Base-by-base conservation (phyloP, 768 basidiomycete genomes). In the Coprinellus micaceus region DNA sequence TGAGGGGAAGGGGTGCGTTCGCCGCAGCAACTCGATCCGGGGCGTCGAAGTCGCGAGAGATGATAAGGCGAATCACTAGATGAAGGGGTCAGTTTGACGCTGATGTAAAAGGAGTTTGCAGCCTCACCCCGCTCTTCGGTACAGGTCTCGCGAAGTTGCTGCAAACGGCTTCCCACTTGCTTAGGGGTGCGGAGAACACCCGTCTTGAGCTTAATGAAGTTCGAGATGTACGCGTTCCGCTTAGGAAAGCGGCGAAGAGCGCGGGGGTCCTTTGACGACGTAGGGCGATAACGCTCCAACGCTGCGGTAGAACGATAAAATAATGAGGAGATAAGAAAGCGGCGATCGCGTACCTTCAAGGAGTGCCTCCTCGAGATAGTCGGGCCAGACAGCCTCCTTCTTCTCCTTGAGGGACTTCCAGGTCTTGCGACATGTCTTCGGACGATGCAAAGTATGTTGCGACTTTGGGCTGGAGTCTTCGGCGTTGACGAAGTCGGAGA, bases 141-240 rank as follows among this genome's bases (percentile, higher is more conserved):
- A 61, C 80, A 75, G 3, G 83, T 84, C 63, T 88, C 85, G 59
- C 84, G 73, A 45, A 88, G 73, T 61, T 87, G 85, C 63, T 88
- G 86, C 41, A 88, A 73, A 44, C 86, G 80, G 63, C 83, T 85
- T 30, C 86, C 85, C 49, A 88, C 85, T 66, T 87, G 85, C 66
- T 87, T 87, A 21, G 85, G 73, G 13, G 86, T 84, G 61, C 86
- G 75, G 24, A 70, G 69, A 60, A 78, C 75, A 6, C 83, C 82
- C 2, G 86, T 87, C 21, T 68, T 69, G 19, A 71, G 67, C 64
- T 76, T 77, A 65, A 88, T 85, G 67, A 83, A 78, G 57, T 85
- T 77, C 46, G 86, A 81, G 61, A 87, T 84, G 67, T 77, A 84
- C 39, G 79, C 79, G 70, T 88, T 88, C 51, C 86, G 80, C 66